A percentile compares a stretch with the other conserved stretches of the same genome.
phyloP scores from a whole-genome alignment of 805 yeast species.

The Spathaspora gorwiae region DNA sequence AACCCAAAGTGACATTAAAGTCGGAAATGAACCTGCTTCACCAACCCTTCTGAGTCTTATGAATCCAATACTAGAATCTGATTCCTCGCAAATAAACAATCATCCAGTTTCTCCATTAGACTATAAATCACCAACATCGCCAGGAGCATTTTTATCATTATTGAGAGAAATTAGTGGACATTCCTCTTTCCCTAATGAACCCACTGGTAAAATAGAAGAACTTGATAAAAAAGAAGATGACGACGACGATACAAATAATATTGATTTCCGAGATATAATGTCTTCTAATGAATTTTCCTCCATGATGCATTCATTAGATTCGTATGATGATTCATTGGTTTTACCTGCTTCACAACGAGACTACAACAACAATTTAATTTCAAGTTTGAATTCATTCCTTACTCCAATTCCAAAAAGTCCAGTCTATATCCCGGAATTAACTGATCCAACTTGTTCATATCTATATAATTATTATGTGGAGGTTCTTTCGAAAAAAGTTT shows the following conservation, averaged over 20 bases:
- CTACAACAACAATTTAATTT: conserved; percentile 5
- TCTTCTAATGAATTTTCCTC: conserved; percentile 3
- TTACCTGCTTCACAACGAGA: not conserved
- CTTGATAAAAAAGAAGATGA: not conserved
- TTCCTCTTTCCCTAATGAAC: not conserved
- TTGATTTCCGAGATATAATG: conserved; percentile 1
- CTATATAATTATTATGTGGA: conserved; percentile 49
- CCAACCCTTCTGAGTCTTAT: conserved; percentile 8
- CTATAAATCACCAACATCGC: conserved; percentile 11
- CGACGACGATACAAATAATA: not conserved
- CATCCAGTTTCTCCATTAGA: not conserved
- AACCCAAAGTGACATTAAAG: not conserved
- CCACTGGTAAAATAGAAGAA: conserved; percentile 3
- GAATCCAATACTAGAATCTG: conserved; percentile 5
- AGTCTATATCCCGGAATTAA: conserved; percentile 21
- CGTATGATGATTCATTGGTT: not conserved
- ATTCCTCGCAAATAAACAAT: not conserved
- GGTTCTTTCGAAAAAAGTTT: conserved; percentile 37
- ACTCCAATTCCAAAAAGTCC: conserved; percentile 26
- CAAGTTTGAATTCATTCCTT: conserved; percentile 17
- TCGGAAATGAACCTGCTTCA: conserved; percentile 5
- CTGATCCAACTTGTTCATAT: conserved; percentile 29
- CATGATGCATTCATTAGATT: conserved; percentile 4
- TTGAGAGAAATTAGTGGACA: conserved; percentile 18
- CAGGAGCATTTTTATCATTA: conserved; percentile 21